Base-by-base conservation (phyloP, 2,329 filamentous ascomycete species). In the Chaetomium globosum region DNA sequence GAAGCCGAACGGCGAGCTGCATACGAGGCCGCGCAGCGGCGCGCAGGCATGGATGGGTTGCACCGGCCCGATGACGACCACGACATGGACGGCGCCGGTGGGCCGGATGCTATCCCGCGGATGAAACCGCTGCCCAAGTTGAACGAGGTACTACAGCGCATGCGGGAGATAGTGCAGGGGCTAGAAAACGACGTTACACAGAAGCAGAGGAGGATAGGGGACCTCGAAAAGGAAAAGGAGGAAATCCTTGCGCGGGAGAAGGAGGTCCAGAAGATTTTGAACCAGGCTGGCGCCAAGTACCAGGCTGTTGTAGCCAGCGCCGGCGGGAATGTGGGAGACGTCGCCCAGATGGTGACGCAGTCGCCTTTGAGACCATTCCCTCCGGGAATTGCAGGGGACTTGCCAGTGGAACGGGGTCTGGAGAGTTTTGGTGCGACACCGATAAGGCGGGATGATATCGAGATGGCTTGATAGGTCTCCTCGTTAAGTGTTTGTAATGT, bases 11-110 rank as follows among this genome's bases (percentile, higher is more conserved):
- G 89, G 19, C 87, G 88, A 64, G 91, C 89, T 2, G 93, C 92
- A 0, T 98, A 96, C 77, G 93, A 97, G 76, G 86, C 88, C 12
- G 89, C 91, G 4, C 94, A 98, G 79, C 93, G 91, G 9, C 85
- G 90, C 23, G 90, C 91, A 3, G 94, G 92, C n/a, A 89, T 95
- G 79, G 93, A 94, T 72, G 90, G 88, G 0, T 73, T 90, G 26
- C 83, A 81, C 72, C 82, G 81, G 72, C 80, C 74, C 16, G 75
- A 79, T 54, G 76, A 79, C 21, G 78, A 80, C 46, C 78, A 78
- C 61, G 77, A 77, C 30, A 67, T 75, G 7, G 75, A 80, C 2
- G 64, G 72, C 13, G 75, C 73, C 46, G 72, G 74, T 49, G 74
- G 75, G 30, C 70, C 76, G 46, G 70, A 81, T 23, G 75, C 81